Base-by-base conservation (phyloP, 441 rosid species). In the Gossypium schwendimanii region DNA sequence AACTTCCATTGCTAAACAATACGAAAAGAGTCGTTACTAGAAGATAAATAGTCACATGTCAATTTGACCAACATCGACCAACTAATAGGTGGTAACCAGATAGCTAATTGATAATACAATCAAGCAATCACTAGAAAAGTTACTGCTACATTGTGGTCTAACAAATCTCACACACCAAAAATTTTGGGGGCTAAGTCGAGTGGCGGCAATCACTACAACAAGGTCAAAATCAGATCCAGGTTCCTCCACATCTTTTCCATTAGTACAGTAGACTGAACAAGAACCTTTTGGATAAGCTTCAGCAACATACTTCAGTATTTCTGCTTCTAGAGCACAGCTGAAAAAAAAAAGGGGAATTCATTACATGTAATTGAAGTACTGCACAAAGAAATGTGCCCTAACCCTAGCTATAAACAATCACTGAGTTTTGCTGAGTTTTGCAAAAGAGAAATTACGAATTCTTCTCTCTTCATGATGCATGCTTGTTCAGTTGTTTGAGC, bases 271-370 rank as follows among this genome's bases (percentile, higher is more conserved):
- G 69, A 93, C 95, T 2, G 94, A 81, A 84, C 87, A 89, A 39
- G 90, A 73, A 74, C 99, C 99, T 82, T 90, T 95, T 3, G 98
- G 97, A 82, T 93, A 95, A 78, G 92, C 88, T 81, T 93, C 99
- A 61, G 82, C 87, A 63, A 81, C 94, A 78, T 95, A 95, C 81
- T 85, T 90, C 24, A 86, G 87, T 52, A 93, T 74, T 81, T 95
- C 98, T 31, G 89, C 91, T 79, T 95, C 99, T 60, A 95, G 81
- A 74, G 91, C 87, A 84, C 69, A 84, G 78, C 99, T 95, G 89
- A 74, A 81, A 84, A 60, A 18, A 39, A 23, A 53, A 8, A 3
- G 6, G 7, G 41, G 41, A 18, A 17, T 60, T 20, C 21, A 23
- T 65, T 6, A 2, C 33, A 0, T 24, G 36, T 5, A 23, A 23